A percentile compares a stretch with the other conserved stretches of the same genome.
phyloP scores from a whole-genome alignment of 2,329 filamentous ascomycete species.

The Bertia moriformis region DNA sequence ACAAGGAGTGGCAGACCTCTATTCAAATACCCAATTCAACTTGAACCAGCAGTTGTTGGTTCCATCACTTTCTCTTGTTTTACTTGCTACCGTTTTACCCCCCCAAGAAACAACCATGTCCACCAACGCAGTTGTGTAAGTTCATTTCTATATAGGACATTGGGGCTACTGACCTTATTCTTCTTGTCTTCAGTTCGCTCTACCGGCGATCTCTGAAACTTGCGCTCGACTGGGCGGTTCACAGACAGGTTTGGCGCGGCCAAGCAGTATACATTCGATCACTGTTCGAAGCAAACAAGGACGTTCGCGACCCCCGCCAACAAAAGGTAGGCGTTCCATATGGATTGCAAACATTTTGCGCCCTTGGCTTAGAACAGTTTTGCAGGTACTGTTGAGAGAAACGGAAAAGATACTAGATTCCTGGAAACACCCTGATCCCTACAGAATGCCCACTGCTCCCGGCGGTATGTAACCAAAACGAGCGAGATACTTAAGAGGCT shows the following conservation, averaged over 20 bases:
- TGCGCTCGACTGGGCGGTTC: constrained; percentile 86
- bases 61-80: neutral
- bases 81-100: constrained; percentile 1
- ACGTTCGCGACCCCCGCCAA: constrained; percentile 70
- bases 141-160: too few relatives aligned
- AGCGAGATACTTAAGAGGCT: too few relatives aligned
- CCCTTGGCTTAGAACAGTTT: neutral
- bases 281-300: constrained; percentile 84
- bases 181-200: constrained; percentile 46
- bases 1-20: too few relatives aligned
- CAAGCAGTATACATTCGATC: constrained; percentile 92
- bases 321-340: constrained; percentile 49
- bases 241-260: constrained; percentile 83
- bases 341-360: constrained; percentile 2
- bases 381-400: constrained; percentile 67
- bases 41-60: neutral
- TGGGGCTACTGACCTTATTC: too few relatives aligned
- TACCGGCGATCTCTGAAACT: constrained; percentile 90
- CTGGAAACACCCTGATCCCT: constrained; percentile 98
- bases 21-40: too few relatives aligned
- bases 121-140: constrained; percentile 19
- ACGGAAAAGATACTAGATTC: constrained; percentile 76
- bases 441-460: constrained; percentile 74
- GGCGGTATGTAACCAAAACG: constrained; percentile 74
- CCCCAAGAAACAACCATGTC: constrained; percentile 14